These are phyloP conservation scores for Murraya paniculata DNA, from an alignment of 345 rosid genomes.

Conservation along the genomic window DNA sequence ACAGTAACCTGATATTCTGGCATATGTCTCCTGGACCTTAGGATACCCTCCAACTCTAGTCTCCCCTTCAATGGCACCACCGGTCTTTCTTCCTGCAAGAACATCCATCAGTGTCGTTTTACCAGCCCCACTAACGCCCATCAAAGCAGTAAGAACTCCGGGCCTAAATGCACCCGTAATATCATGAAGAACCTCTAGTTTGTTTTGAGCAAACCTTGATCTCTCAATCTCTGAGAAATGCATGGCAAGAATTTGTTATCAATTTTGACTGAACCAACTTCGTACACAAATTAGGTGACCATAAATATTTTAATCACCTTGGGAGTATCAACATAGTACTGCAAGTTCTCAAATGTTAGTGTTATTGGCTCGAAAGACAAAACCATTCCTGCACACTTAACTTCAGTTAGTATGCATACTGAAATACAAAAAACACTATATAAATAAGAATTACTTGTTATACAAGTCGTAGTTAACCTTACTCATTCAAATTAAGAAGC, in stretches of 20 bases:
- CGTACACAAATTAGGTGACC: background rate
- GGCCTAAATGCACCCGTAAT: slow-evolving; percentile 46
- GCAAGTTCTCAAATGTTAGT: slow-evolving; percentile 29
- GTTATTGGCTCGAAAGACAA: slow-evolving; percentile 36
- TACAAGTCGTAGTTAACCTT: slow-evolving; percentile 16
- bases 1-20: slow-evolving; percentile 47
- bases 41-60: slow-evolving; percentile 44
- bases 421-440: no score
- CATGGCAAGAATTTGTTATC: background rate
- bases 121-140: slow-evolving; percentile 51
- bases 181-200: slow-evolving; percentile 36
- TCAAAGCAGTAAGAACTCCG: slow-evolving; percentile 43
- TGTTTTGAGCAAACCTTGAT: slow-evolving; percentile 29
- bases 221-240: slow-evolving; percentile 22
- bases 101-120: no score
- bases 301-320: slow-evolving; percentile 19
- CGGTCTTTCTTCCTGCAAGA: slow-evolving; percentile 55
- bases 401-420: no score
- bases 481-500: slow-evolving; percentile 47
- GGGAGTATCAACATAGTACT: slow-evolving; percentile 32
- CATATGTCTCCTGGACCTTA: slow-evolving; percentile 40
- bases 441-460: background rate
- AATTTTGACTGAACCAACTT: background rate
- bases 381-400: slow-evolving; percentile 5
- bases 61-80: slow-evolving; percentile 38